phyloP scores from a whole-genome alignment of 202 grass and related monocot genomes.

The Panicum hallii region DNA sequence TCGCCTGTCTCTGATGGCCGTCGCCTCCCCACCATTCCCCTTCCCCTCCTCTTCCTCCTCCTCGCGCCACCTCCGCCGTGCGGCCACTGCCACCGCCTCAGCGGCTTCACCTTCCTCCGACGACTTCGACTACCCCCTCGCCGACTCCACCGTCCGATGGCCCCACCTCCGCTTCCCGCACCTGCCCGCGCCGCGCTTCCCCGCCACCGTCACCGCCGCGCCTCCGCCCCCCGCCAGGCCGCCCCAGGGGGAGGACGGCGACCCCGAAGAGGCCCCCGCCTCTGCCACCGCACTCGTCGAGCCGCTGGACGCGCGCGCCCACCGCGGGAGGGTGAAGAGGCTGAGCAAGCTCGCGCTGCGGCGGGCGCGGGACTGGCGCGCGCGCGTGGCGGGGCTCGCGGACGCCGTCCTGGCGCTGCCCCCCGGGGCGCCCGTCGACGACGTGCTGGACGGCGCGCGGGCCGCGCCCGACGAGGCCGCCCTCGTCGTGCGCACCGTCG shows the following conservation, averaged over 20 bases:
- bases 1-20: constrained; percentile 64
- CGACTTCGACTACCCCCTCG: constrained; percentile 81
- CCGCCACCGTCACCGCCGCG: background rate
- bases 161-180: constrained; percentile 71
- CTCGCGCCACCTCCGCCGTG: constrained; percentile 37
- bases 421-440: constrained; percentile 58
- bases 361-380: constrained; percentile 76
- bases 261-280: background rate
- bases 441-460: constrained; percentile 62
- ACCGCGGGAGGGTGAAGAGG: constrained; percentile 72
- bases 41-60: constrained; percentile 42
- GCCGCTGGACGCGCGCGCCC: constrained; percentile 71
- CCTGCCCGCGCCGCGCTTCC: constrained; percentile 52
- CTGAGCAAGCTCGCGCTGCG: constrained; percentile 85
- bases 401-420: constrained; percentile 66
- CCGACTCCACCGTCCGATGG: constrained; percentile 84
- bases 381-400: constrained; percentile 61
- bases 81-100: constrained; percentile 15
- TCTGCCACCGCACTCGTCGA: constrained; percentile 42
- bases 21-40: constrained; percentile 45
- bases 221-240: constrained; percentile 25
- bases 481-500: constrained; percentile 72
- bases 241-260: background rate
- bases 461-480: constrained; percentile 69
- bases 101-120: constrained; percentile 16